phyloP scores from a whole-genome alignment of 1,139 yeast species.

The Meyerozyma athensensis region DNA sequence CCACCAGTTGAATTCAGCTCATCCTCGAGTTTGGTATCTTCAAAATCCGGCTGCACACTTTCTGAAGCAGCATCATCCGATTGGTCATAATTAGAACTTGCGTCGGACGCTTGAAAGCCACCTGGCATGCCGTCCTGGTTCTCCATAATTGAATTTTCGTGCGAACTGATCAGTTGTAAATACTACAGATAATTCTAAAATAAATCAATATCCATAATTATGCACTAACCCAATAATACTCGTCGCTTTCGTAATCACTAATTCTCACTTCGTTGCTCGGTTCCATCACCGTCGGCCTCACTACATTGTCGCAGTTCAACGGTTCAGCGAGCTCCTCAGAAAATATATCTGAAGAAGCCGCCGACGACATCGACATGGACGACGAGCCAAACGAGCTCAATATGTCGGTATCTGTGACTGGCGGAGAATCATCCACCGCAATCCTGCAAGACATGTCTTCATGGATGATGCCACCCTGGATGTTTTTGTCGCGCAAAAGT shows the following conservation, averaged over 20 bases:
- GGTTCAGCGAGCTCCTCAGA: conserved; percentile 2
- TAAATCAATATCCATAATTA: conserved; percentile 1
- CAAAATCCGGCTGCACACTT: too few species aligned
- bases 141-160: not conserved
- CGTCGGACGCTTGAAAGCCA: not conserved
- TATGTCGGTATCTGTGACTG: conserved; percentile 18
- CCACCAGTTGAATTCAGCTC: too few species aligned
- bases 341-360: conserved; percentile 1
- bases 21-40: too few species aligned
- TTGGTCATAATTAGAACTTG: not conserved
- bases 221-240: conserved; percentile 4
- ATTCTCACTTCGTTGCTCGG: not conserved
- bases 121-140: not conserved
- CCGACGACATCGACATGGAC: conserved; percentile 1
- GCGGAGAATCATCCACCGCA: not conserved
- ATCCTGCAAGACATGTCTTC: conserved; percentile 17
- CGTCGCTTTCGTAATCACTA: conserved; percentile 1
- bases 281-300: conserved; percentile 2
- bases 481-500: conserved; percentile 46
- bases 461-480: conserved; percentile 46
- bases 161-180: not conserved
- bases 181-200: not conserved
- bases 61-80: not conserved
- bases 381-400: conserved; percentile 16
- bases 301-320: not conserved